Base-by-base conservation (phyloP, 495 filamentous ascomycete species). In the Xylaria intraflava region DNA sequence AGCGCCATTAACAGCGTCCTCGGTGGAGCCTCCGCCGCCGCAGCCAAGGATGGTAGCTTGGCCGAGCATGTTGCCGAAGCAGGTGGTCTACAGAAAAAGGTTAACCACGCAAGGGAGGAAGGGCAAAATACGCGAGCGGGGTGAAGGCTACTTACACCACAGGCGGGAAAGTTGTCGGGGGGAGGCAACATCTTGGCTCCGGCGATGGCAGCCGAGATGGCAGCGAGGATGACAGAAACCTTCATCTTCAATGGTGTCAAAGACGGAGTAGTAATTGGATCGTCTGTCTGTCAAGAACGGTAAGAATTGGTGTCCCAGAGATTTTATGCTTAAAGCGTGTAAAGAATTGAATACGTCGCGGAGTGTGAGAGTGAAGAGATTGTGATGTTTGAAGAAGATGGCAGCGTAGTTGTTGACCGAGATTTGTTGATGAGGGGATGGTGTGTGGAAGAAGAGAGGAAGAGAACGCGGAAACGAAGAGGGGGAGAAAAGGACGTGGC, bases 51-150 rank as follows among this genome's bases (percentile, higher is more conserved):
- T 56, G 10, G 59, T 54, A 49, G 84, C 82, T 72, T 82, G 74
- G 52, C 51, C 68, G 55, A 85, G 70, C 87, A 93, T 90, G 77
- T 86, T 87, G 71, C 55, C 73, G 62, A 87, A 72, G 65, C 89
- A 93, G 58, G 73, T 82, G 72, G 79, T 71, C 88, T 92, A 48
- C 57, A 40, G 39, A 11, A 22, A n/a, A 16, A 3, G 22, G 49
- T 66, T 24, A 66, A 54, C 19, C 53, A 24, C 16, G 27, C 24
- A 17, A 47, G 6, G n/a, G 14, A 33, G 24, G 33, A 29, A 22
- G 23, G 38, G 12, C n/a, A 31, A 3, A 3, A 9, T 24, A 47
- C 7, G 12, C 12, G 23, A 30, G 42, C 5, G 31, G 42, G 22
- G 24, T 12, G 33, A 26, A 8, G 22, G 17, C 14, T 1, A 74